Evolutionary conservation across 768 basidiomycete species (phyloP).

Genomic region (Russula compacta): DNA sequence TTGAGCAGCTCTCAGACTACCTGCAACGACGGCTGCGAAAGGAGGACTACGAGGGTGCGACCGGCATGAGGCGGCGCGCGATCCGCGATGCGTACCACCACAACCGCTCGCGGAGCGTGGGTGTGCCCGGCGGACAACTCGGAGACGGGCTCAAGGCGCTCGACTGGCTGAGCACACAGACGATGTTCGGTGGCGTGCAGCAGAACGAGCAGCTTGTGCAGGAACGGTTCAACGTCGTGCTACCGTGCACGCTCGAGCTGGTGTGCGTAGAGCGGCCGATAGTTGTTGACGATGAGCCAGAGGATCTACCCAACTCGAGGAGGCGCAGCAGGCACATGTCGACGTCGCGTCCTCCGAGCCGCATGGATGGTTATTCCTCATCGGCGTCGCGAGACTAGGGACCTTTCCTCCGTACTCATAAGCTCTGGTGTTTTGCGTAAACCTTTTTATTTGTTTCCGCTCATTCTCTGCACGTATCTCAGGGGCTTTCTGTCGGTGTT

Average conservation of each 20-base stretch:
- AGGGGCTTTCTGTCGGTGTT: not conserved
- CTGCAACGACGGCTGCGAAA: constrained; percentile 43
- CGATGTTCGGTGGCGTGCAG: constrained; percentile 55
- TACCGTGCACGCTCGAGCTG: constrained; percentile 55
- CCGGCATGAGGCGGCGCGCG: constrained; percentile 29
- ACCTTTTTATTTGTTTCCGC: not conserved
- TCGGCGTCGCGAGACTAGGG: not conserved
- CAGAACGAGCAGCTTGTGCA: constrained; percentile 36
- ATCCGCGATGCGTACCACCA: constrained; percentile 47
- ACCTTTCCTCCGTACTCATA: not conserved
- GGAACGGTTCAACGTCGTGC: constrained; percentile 33
- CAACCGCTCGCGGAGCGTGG: constrained; percentile 55
- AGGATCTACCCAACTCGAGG: constrained; percentile 34
- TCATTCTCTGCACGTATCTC: not conserved
- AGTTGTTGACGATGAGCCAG: constrained; percentile 41
- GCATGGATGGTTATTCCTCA: not conserved
- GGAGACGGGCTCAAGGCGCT: constrained; percentile 53
- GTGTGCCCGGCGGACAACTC: constrained; percentile 62
- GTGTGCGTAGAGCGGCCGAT: constrained; percentile 40
- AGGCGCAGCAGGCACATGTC: constrained; percentile 11
- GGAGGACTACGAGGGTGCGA: constrained; percentile 42
- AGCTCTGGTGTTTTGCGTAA: not conserved
- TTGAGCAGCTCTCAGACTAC: constrained; percentile 44
- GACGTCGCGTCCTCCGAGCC: constrained; percentile 11
- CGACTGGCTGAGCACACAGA: constrained; percentile 54